These are phyloP conservation scores for Microbotryum intermedium DNA, from an alignment of 1,284 basidiomycete species.

Conservation along the genomic window DNA sequence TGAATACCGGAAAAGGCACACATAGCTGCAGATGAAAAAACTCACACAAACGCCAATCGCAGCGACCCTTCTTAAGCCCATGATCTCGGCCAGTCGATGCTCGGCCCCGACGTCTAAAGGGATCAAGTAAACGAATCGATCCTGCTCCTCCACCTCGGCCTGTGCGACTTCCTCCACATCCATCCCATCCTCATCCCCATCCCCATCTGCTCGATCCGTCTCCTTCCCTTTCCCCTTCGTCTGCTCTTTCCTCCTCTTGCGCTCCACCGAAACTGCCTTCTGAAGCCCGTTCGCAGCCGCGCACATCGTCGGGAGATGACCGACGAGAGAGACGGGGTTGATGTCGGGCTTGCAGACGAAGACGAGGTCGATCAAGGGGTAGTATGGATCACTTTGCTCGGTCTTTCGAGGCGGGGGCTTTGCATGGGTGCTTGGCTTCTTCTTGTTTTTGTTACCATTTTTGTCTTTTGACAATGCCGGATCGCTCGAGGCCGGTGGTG, in stretches of 20 bases:
- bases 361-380: slow-evolving; percentile 21
- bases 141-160: neutral
- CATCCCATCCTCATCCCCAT: neutral
- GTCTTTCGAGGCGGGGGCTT: no score
- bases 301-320: slow-evolving; percentile 26
- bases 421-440: no score
- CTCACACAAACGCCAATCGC: slow-evolving; percentile 56
- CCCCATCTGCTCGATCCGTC: neutral
- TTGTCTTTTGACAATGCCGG: no score
- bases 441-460: no score
- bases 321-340: slow-evolving; percentile 31
- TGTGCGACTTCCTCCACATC: neutral
- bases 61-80: slow-evolving; percentile 62
- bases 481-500: no score
- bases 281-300: slow-evolving; percentile 30
- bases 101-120: slow-evolving; percentile 65
- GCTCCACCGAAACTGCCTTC: neutral
- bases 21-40: slow-evolving; percentile 5
- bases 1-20: neutral
- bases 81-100: slow-evolving; percentile 50
- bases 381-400: no score
- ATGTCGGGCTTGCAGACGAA: slow-evolving; percentile 33
- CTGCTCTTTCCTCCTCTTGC: neutral
- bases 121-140: slow-evolving; percentile 43
- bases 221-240: neutral